A percentile compares a stretch with the other conserved stretches of the same genome.
These are phyloP conservation scores for Xylaria bambusicola DNA, from an alignment of 495 filamentous ascomycete genomes.

Conservation along the genomic window DNA sequence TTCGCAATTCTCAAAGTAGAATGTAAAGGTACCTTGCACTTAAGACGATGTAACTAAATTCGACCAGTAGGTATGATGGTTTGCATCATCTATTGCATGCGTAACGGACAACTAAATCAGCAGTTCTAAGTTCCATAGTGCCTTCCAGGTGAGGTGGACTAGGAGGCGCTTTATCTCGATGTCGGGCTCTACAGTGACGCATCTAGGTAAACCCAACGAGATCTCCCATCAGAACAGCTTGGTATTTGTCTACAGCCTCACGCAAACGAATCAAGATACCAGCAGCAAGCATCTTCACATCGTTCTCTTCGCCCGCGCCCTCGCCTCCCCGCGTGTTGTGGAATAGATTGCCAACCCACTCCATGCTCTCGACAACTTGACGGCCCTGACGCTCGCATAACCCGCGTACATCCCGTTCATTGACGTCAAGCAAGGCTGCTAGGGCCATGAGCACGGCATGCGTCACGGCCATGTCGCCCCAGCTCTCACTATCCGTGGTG, in stretches of 20 bases:
- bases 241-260: conserved; percentile 81
- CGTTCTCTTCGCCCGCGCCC: conserved; percentile 58
- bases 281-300: conserved; percentile 72
- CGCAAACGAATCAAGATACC: conserved; percentile 76
- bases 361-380: conserved; percentile 58
- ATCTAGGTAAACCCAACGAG: conserved; percentile 50
- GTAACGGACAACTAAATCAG: too few species aligned
- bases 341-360: conserved; percentile 50
- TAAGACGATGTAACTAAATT: too few species aligned
- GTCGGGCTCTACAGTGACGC: too few species aligned
- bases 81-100: too few species aligned
- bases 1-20: neutral
- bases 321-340: conserved; percentile 43
- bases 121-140: too few species aligned
- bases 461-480: conserved; percentile 62
- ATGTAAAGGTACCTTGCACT: too few species aligned
- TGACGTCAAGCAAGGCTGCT: conserved; percentile 82
- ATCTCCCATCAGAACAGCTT: conserved; percentile 64
- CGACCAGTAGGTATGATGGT: too few species aligned
- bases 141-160: too few species aligned
- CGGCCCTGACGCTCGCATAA: conserved; percentile 64
- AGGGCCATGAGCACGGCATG: conserved; percentile 77
- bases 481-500: neutral
- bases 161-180: too few species aligned
- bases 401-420: conserved; percentile 71